Evolutionary conservation across 2,329 filamentous ascomycete genomes (phyloP).

Genomic region (Penicillium sp.): DNA sequence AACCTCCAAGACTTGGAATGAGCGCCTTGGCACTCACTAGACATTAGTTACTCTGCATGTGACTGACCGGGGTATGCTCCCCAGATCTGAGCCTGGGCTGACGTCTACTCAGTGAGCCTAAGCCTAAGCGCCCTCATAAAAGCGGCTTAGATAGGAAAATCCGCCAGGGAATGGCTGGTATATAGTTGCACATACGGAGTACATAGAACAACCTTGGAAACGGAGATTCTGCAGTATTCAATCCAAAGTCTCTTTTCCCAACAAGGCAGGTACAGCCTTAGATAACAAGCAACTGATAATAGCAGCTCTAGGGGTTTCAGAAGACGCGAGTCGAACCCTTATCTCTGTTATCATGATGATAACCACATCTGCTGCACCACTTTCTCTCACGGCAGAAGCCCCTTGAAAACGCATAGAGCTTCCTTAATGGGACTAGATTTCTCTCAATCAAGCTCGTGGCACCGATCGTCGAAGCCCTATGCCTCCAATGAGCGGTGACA

Average conservation of each 20-base stretch:
- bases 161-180: neutral
- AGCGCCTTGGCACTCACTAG: neutral
- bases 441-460: slow-evolving; percentile 19
- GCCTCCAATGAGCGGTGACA: slow-evolving; percentile 9
- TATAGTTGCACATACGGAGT: neutral
- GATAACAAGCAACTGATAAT: neutral
- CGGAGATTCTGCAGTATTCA: neutral
- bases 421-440: slow-evolving; percentile 25
- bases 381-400: neutral
- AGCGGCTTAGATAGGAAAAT: neutral
- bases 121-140: neutral
- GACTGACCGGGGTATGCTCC: neutral
- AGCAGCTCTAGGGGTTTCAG: neutral
- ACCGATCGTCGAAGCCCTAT: slow-evolving; percentile 12
- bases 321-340: neutral
- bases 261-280: neutral
- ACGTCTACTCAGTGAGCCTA: neutral
- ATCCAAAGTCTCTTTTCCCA: neutral
- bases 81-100: neutral
- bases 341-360: slow-evolving; percentile 6
- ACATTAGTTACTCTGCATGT: neutral
- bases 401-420: slow-evolving; percentile 28
- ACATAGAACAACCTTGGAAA: neutral
- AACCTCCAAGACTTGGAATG: neutral
- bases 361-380: neutral